Base-by-base conservation (phyloP, 805 yeast genomes). In the Wickerhamiella parazyma region DNA sequence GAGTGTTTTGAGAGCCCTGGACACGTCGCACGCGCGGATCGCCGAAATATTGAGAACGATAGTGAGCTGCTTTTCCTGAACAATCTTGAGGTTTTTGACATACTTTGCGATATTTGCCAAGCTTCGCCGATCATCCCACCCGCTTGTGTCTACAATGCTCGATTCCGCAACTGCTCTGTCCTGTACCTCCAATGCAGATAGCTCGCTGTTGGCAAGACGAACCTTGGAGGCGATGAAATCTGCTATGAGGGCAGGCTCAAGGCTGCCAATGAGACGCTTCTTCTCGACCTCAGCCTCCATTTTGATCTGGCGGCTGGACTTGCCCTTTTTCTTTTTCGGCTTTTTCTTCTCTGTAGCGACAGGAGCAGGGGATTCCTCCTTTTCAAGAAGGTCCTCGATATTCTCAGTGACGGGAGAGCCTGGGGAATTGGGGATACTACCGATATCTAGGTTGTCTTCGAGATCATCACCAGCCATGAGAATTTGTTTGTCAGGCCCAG, bases 11-110 rank as follows among this genome's bases (percentile, higher is more conserved):
- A 73, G 55, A 1, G 81, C 75, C 50, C 94, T 71, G 55, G 73
- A 79, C 2, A 85, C 70, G 54, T 87, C 95, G 55, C 95, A 89
- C 1, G 85, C 91, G 51, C 96, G 70, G 19, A 85, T 65, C 9
- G 94, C 91, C 0, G 94, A 83, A 67, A 80, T 71, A 0, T 87
- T 71, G 12, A 80, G 54, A 1, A 78, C 61, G 12, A 78, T 60
- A 49, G 75, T 57, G 61, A 70, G 64, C 43, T 71, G 69, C 22
- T 71, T 60, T 25, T 62, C 66, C 10, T 71, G 60, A 31, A 62
- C 66, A 14, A 48, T 53, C 3, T 43, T 42, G 16, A 36, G 72
- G 31, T 63, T 59, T 31, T 65, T 64, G 25, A 84, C 61, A 55
- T 76, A 86, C 18, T 62, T 63, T 2, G 71, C 60, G 44, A 81